A percentile compares a stretch with the other conserved stretches of the same genome.
Conservation (phyloP, 2,329 filamentous ascomycete genomes). For the Alternaria infectoria region DNA sequence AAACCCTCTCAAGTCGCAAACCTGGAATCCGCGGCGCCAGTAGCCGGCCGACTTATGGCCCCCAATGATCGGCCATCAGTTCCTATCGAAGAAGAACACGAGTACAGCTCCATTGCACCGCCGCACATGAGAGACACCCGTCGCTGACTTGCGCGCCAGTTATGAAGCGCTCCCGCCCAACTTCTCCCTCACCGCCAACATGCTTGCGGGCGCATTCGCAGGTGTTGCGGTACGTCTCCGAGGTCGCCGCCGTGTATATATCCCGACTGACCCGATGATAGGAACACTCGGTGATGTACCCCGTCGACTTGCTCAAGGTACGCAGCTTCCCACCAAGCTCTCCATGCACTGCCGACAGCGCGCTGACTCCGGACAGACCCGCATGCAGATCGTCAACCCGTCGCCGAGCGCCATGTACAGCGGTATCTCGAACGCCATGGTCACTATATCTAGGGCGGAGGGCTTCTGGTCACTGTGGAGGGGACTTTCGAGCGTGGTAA, state of each 20-base stretch:
- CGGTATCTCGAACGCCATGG: conserved; percentile 88
- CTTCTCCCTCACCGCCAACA: conserved; percentile 92
- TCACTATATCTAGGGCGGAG: conserved; percentile 89
- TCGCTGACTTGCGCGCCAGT: conserved; percentile 52
- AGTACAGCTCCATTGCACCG: conserved; percentile 40
- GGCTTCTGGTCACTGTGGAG: conserved; percentile 92
- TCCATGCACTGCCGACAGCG: conserved; percentile 4
- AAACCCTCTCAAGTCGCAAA: conserved; percentile 30
- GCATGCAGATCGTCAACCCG: conserved; percentile 95
- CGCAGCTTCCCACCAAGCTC: conserved; percentile 26
- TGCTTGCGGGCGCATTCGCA: conserved; percentile 94
- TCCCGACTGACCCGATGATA: conserved; percentile 51
- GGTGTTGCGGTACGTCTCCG: conserved; percentile 79
- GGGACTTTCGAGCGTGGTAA: conserved; percentile 93
- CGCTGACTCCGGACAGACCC: conserved; percentile 68
- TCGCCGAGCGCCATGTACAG: conserved; percentile 81
- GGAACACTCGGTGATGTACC: conserved; percentile 99
- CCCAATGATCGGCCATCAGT: conserved; percentile 48
- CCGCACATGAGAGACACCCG: neutral
- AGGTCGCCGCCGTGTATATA: conserved; percentile 13
- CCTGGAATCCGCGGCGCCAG: conserved; percentile 45
- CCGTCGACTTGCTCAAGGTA: conserved; percentile 97
- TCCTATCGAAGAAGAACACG: conserved; percentile 48
- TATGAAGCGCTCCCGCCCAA: conserved; percentile 95
- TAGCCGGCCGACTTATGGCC: conserved; percentile 49